phyloP scores from a whole-genome alignment of 441 rosid species.

The Croton setiger region DNA sequence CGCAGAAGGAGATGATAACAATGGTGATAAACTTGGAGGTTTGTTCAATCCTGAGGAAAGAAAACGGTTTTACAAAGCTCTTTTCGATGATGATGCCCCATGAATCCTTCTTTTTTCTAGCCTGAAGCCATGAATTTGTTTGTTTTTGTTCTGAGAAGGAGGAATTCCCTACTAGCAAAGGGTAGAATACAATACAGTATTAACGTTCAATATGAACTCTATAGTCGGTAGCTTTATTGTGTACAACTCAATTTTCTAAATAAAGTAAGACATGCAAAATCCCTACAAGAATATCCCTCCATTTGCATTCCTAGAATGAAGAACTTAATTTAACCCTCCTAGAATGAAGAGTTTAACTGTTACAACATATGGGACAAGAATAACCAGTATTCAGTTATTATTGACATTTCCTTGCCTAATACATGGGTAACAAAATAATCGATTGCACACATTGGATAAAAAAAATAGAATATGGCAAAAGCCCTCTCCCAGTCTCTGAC shows the following conservation, averaged over 20 bases:
- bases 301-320: neutral
- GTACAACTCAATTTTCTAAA: neutral
- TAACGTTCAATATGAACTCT: too few relatives aligned
- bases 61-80: conserved; percentile 69
- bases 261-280: neutral
- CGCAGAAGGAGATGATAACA: conserved; percentile 39
- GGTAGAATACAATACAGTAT: too few relatives aligned
- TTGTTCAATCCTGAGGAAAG: conserved; percentile 83
- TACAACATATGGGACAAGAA: conserved; percentile 20
- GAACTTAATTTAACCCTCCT: neutral
- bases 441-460: conserved; percentile 26
- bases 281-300: neutral
- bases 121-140: too few relatives aligned
- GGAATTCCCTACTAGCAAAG: too few relatives aligned
- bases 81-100: conserved; percentile 48
- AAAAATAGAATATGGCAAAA: conserved; percentile 5
- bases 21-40: conserved; percentile 42
- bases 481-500: conserved; percentile 13
- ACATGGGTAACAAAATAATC: conserved; percentile 22
- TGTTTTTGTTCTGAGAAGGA: too few relatives aligned
- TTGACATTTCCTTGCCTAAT: conserved; percentile 18
- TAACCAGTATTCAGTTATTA: conserved; percentile 3
- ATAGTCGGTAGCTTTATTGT: too few relatives aligned
- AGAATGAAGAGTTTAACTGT: neutral
- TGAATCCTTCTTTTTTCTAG: neutral